phyloP scores from a whole-genome alignment of 345 rosid genomes.

The Ceriops zippeliana region DNA sequence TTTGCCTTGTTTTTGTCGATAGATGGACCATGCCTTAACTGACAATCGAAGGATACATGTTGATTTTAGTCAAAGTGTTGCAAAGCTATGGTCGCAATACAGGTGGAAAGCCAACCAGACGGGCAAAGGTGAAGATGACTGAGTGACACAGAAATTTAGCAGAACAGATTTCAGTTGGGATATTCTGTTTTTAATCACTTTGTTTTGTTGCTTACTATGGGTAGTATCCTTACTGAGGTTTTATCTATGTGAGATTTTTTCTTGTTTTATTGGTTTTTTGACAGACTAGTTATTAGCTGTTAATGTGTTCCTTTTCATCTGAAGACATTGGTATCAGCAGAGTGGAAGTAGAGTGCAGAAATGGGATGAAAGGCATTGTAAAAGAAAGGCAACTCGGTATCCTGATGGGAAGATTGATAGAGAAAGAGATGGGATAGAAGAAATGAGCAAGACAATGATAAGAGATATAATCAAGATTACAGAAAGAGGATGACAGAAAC shows the following conservation, averaged over 20 bases:
- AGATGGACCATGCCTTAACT: slow-evolving; percentile 96
- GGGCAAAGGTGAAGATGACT: slow-evolving; percentile 42
- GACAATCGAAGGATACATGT: slow-evolving; percentile 96
- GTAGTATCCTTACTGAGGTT: too few species aligned
- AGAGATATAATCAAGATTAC: slow-evolving; percentile 32
- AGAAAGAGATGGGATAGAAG: slow-evolving; percentile 16
- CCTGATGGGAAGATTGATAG: neutral
- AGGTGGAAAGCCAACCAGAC: slow-evolving; percentile 52
- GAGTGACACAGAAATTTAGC: neutral
- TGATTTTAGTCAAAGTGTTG: slow-evolving; percentile 95
- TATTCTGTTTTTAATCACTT: too few species aligned
- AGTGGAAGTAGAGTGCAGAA: slow-evolving; percentile 33
- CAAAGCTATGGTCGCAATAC: slow-evolving; percentile 80
- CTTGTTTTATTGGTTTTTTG: too few species aligned
- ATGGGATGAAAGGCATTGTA: slow-evolving; percentile 23
- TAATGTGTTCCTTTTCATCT: too few species aligned
- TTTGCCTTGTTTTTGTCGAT: too few species aligned
- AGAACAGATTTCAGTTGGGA: too few species aligned
- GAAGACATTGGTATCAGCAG: slow-evolving; percentile 20
- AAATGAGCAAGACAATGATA: slow-evolving; percentile 20
- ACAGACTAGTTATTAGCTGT: too few species aligned
- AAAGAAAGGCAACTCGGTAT: slow-evolving; percentile 28
- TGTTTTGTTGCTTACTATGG: too few species aligned
- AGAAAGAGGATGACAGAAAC: slow-evolving; percentile 27
- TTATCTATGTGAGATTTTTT: too few species aligned